Base-by-base conservation (phyloP, 257 asterid species). In the Handroanthus guayacan region DNA sequence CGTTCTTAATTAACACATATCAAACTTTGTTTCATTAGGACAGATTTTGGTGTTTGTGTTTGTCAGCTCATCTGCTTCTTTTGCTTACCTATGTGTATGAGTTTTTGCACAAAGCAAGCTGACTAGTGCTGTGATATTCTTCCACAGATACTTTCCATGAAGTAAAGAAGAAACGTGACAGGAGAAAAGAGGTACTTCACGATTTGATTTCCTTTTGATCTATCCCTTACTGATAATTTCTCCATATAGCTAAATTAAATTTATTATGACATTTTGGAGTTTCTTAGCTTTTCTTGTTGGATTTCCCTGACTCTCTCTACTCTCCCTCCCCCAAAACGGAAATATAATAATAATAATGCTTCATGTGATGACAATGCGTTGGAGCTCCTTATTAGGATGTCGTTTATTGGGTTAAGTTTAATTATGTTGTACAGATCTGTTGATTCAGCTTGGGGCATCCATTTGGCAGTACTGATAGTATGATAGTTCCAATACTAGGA, bases 81-180 rank as follows among this genome's bases (percentile, higher is more conserved):
- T 65, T 39, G 20, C 5, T 64, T 1, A 9, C 36, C 9, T 39
- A 5, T 55, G 20, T 5, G 10, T 17, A 51, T 37, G 18, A 14
- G 20, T 7, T 36, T 65, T 51, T 48, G 3, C 8, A 20, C 10
- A 36, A 20, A 8, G 51, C 25, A 37, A 14, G 51, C 74, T 74
- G 64, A 78, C 56, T 16, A 9, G 48, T 52, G 20, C 31, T 47
- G 17, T 73, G 55, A 17, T 78, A 12, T 81, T 69, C 64, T 65
- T 70, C 54, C 62, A 82, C 90, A 89, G 95, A 87, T 71, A 76
- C 91, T 25, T 89, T 89, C 67, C 95, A 89, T 34, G 92, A 89
- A 80, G 95, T 87, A 18, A 86, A 82, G 74, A 86, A 91, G 76
- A 89, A 87, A 81, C 90, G 91, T 55, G 92, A 86, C 71, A 82